phyloP scores from a whole-genome alignment of 495 filamentous ascomycete genomes.

The Usnea hakonensis region DNA sequence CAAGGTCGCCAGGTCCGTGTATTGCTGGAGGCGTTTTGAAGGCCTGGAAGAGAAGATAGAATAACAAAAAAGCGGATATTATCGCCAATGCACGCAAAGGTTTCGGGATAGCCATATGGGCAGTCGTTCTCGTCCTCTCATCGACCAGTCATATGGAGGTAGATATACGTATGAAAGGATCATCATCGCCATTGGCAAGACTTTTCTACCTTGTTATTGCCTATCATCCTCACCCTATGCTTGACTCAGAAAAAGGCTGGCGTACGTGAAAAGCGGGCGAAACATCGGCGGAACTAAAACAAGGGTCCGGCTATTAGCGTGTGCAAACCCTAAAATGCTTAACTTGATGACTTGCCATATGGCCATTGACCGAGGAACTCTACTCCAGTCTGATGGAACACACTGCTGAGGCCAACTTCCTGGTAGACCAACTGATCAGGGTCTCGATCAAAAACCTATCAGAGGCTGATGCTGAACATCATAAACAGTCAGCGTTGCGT shows the following conservation, averaged over 20 bases:
- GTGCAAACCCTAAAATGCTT: too few species aligned
- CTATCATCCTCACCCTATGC: neutral
- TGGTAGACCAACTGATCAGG: constrained; percentile 37
- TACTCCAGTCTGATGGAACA: constrained; percentile 37
- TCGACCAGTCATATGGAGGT: neutral
- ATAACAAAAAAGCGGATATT: constrained; percentile 58
- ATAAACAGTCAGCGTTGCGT: constrained; percentile 42
- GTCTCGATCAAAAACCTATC: constrained; percentile 28
- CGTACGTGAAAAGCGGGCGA: neutral
- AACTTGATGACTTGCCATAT: too few species aligned
- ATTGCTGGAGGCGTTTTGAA: constrained; percentile 41
- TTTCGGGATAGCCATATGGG: constrained; percentile 68
- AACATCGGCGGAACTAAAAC: neutral
- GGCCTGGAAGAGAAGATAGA: constrained; percentile 68
- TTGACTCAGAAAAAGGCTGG: neutral
- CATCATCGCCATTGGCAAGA: constrained; percentile 6
- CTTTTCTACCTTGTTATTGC: constrained; percentile 6
- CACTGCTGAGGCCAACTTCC: constrained; percentile 30
- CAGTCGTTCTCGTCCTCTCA: neutral
- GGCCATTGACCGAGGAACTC: neutral
- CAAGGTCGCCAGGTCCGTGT: constrained; percentile 35
- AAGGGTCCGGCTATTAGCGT: too few species aligned
- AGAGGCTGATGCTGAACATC: constrained; percentile 26
- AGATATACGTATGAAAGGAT: neutral
- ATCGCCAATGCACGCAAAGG: constrained; percentile 72